A percentile compares a stretch with the other conserved stretches of the same genome.
Conservation (phyloP, 2,329 filamentous ascomycete genomes). For the Colletotrichum chlorophyti region DNA sequence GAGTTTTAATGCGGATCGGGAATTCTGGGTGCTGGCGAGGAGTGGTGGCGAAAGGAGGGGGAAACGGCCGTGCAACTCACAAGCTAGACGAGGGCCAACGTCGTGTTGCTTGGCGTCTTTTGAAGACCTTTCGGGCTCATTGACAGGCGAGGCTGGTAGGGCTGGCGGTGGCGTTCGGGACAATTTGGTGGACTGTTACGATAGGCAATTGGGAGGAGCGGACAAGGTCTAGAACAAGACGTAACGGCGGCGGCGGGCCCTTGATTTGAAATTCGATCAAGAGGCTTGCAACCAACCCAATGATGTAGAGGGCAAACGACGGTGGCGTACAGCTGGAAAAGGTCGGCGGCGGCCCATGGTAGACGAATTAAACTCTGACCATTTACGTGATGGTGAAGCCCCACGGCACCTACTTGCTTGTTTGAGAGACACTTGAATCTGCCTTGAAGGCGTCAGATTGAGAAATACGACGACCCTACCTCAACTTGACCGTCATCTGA, state of each 20-base stretch:
- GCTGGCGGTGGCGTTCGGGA: conserved; percentile 20
- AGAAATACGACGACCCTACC: too few species aligned
- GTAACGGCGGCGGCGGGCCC: conserved; percentile 1
- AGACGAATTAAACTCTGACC: conserved; percentile 21
- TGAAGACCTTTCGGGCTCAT: too few species aligned
- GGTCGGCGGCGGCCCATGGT: conserved; percentile 2
- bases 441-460: neutral
- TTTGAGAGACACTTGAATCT: neutral
- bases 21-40: conserved; percentile 9
- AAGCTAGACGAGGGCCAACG: conserved; percentile 7
- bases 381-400: too few species aligned
- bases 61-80: conserved; percentile 10
- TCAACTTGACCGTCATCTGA: too few species aligned
- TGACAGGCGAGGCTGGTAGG: too few species aligned
- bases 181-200: conserved; percentile 14
- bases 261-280: neutral
- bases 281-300: conserved; percentile 1
- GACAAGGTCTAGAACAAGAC: neutral
- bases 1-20: conserved; percentile 26
- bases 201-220: conserved; percentile 8
- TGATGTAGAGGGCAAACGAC: neutral
- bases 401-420: neutral
- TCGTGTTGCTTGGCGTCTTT: conserved; percentile 7
- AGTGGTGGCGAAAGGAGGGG: conserved; percentile 6
- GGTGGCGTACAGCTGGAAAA: conserved; percentile 9